Evolutionary conservation across 2,329 filamentous ascomycete species (phyloP).

Genomic region (Monilinia aucupariae): DNA sequence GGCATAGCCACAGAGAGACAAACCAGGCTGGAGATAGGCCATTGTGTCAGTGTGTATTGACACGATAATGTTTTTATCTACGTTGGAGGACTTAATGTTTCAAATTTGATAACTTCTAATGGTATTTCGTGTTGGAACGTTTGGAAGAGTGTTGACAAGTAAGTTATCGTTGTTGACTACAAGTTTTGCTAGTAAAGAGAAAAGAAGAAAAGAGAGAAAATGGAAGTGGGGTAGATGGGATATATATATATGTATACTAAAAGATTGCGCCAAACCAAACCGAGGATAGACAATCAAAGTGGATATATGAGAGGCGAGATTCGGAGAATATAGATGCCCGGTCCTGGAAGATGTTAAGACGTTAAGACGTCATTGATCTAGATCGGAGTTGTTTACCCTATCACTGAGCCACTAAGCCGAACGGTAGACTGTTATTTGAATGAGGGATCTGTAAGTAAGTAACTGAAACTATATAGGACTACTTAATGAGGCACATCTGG

Average conservation of each 20-base stretch:
- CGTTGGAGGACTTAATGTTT: too few species aligned
- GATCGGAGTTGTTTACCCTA: background rate
- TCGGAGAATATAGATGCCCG: background rate
- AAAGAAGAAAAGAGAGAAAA: background rate
- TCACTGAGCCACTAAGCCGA: background rate
- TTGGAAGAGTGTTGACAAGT: background rate
- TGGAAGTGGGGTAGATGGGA: too few species aligned
- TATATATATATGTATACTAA: background rate
- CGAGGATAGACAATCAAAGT: too few species aligned
- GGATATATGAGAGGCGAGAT: too few species aligned
- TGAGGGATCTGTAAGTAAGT: background rate
- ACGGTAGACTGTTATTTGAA: background rate
- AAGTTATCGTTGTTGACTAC: background rate
- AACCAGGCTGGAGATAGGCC: background rate
- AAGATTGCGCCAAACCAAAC: too few species aligned
- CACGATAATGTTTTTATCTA: background rate
- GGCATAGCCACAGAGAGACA: background rate
- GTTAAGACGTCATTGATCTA: too few species aligned
- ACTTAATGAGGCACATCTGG: background rate
- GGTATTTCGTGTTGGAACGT: background rate
- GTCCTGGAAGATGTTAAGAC: too few species aligned
- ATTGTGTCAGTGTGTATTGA: conserved; percentile 4
- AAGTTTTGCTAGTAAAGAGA: background rate
- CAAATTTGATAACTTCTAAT: background rate
- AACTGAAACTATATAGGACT: background rate